Conservation (phyloP, 352 stramenopile genomes). For the Phytophthora citricola region DNA sequence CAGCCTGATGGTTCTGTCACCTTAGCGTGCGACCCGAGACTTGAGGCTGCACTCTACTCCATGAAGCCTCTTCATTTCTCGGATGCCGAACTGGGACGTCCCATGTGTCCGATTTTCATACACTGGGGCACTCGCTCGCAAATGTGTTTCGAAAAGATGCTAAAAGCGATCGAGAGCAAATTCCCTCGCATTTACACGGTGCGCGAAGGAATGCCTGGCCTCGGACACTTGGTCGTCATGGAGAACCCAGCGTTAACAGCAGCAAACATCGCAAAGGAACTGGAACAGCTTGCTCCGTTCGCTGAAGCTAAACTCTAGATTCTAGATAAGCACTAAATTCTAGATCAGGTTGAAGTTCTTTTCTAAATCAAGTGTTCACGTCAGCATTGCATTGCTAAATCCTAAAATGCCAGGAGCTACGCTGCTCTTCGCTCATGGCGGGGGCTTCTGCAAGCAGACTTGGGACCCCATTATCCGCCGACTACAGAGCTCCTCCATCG, state of each 20-base stretch:
- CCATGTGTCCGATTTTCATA: conserved; percentile 46
- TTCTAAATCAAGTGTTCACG: conserved; percentile 8
- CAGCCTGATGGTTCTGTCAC: conserved; percentile 24
- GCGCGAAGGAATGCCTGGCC: conserved; percentile 33
- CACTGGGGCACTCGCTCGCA: conserved; percentile 44
- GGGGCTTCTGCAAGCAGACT: conserved; percentile 50
- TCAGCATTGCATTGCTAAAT: conserved; percentile 4
- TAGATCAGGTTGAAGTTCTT: too few species aligned
- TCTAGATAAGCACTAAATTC: neutral
- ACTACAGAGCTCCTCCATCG: conserved; percentile 29
- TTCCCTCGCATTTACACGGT: conserved; percentile 54
- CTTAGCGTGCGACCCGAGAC: conserved; percentile 42
- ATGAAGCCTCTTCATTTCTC: conserved; percentile 36
- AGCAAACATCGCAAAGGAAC: conserved; percentile 38
- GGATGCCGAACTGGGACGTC: conserved; percentile 27
- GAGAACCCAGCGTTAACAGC: conserved; percentile 44
- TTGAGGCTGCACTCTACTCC: conserved; percentile 51
- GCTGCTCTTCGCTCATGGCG: conserved; percentile 55
- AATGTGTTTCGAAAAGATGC: conserved; percentile 42
- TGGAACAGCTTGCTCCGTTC: conserved; percentile 30
- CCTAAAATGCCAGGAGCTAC: conserved; percentile 13
- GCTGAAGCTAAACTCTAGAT: conserved; percentile 14
- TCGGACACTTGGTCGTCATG: conserved; percentile 52
- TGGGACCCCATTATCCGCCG: conserved; percentile 52
- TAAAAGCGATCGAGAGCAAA: conserved; percentile 29